phyloP scores from a whole-genome alignment of 352 stramenopile species.

The Pythium brachiatum region DNA sequence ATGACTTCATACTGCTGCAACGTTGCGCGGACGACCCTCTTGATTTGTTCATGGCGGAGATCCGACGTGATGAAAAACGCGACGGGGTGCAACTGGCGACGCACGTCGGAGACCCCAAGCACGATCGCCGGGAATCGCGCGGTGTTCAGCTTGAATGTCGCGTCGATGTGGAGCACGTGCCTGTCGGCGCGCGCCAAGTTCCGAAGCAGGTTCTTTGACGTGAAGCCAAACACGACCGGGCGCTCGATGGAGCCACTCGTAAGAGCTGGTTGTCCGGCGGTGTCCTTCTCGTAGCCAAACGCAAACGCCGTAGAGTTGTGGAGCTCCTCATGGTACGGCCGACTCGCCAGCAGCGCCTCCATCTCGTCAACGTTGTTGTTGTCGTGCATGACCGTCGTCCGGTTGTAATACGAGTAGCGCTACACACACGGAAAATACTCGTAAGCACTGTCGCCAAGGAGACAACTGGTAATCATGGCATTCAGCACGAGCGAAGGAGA shows the following conservation, averaged over 20 bases:
- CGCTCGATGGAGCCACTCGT: background rate
- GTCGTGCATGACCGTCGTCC: background rate
- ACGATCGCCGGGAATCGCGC: constrained; percentile 1
- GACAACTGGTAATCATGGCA: background rate
- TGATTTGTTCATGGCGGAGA: background rate
- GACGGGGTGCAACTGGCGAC: constrained; percentile 7
- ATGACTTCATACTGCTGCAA: background rate
- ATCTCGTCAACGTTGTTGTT: constrained; percentile 15
- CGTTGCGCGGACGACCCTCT: background rate
- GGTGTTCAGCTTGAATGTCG: constrained; percentile 10
- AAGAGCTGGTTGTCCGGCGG: background rate
- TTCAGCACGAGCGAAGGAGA: constrained; percentile 3
- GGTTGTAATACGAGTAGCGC: background rate
- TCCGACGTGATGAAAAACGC: constrained; percentile 12
- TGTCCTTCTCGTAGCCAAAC: background rate
- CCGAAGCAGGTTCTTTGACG: background rate
- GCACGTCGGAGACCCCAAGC: constrained; percentile 10
- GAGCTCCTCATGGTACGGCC: background rate
- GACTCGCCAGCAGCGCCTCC: background rate
- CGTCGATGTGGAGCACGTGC: constrained; percentile 11
- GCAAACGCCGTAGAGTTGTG: background rate
- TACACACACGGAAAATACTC: background rate
- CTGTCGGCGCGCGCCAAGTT: background rate
- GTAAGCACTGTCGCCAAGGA: background rate
- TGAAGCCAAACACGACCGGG: constrained; percentile 3